These are phyloP conservation scores for Alternaria longipes DNA, from an alignment of 2,329 filamentous ascomycete species.

Conservation along the genomic window DNA sequence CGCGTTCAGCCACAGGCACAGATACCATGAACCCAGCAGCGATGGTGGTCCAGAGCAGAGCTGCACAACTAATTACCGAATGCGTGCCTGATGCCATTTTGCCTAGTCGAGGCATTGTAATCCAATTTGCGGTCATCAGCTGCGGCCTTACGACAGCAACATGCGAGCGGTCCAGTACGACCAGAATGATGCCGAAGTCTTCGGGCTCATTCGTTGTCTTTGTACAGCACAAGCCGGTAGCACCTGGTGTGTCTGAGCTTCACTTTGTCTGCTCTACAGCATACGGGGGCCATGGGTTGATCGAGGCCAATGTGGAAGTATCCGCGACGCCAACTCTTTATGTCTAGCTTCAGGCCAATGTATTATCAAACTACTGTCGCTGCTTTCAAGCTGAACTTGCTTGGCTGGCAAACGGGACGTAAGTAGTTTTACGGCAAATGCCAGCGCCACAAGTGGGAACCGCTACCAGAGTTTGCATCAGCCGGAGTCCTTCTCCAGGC, in stretches of 20 bases:
- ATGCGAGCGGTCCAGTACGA: conserved; percentile 7
- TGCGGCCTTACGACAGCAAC: background rate
- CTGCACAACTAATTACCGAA: conserved; percentile 17
- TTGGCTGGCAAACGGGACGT: conserved; percentile 44
- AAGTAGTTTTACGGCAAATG: conserved; percentile 42
- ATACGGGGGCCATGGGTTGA: conserved; percentile 3
- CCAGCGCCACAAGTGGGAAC: conserved; percentile 49
- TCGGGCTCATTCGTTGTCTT: background rate
- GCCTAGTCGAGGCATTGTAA: conserved; percentile 5
- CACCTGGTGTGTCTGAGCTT: conserved; percentile 1
- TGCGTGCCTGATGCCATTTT: conserved; percentile 12
- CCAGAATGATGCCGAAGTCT: background rate
- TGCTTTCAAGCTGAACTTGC: conserved; percentile 33
- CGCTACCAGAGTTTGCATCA: conserved; percentile 43
- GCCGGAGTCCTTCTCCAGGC: conserved; percentile 40
- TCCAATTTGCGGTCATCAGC: conserved; percentile 7
- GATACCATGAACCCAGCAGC: conserved; percentile 24
- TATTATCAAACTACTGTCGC: conserved; percentile 35
- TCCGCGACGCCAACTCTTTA: conserved; percentile 21
- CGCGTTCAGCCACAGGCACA: conserved; percentile 37
- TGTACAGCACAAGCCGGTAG: conserved; percentile 5
- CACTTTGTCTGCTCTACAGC: background rate
- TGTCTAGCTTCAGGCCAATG: conserved; percentile 27
- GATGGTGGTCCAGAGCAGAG: conserved; percentile 31
- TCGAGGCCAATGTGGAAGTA: conserved; percentile 13